Conservation (phyloP, 805 yeast species). For the Lachancea sp. region DNA sequence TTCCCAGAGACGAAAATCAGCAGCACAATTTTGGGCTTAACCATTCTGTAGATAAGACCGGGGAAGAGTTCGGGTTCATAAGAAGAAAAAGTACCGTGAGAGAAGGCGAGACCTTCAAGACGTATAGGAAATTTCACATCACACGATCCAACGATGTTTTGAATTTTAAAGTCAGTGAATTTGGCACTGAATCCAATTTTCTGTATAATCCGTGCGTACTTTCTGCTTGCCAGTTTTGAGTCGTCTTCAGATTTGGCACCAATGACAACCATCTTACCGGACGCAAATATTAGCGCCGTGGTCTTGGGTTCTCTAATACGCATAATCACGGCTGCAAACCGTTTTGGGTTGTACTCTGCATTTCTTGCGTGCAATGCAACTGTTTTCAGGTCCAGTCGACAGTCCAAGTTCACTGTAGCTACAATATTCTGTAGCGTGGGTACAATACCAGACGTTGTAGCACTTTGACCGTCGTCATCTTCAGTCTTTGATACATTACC, state of each 20-base stretch:
- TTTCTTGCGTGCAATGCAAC: constrained; percentile 98
- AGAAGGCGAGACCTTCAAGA: constrained; percentile 92
- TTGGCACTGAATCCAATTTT: constrained; percentile 97
- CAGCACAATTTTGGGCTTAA: constrained; percentile 93
- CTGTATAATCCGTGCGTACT: constrained; percentile 96
- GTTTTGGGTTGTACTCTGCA: constrained; percentile 97
- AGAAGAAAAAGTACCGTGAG: constrained; percentile 97
- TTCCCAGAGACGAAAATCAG: constrained; percentile 95
- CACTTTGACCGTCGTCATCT: constrained; percentile 42
- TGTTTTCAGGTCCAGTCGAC: constrained; percentile 91
- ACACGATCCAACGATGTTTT: constrained; percentile 97
- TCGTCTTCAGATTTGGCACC: constrained; percentile 99
- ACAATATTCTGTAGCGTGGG: constrained; percentile 93
- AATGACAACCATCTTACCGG: constrained; percentile 99
- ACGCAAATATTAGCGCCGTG: constrained; percentile 94
- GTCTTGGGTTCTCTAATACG: constrained; percentile 98
- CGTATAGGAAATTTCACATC: constrained; percentile 97
- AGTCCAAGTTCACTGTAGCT: constrained; percentile 94
- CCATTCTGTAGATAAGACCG: constrained; percentile 98
- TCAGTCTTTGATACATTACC: constrained; percentile 8
- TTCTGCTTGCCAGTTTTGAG: constrained; percentile 95
- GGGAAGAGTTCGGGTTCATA: constrained; percentile 98
- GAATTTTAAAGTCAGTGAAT: constrained; percentile 95
- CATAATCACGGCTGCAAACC: constrained; percentile 99
- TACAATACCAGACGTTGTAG: constrained; percentile 88